Base-by-base conservation (phyloP, 2,329 filamentous ascomycete species). In the Diaporthe citrichinensis region DNA sequence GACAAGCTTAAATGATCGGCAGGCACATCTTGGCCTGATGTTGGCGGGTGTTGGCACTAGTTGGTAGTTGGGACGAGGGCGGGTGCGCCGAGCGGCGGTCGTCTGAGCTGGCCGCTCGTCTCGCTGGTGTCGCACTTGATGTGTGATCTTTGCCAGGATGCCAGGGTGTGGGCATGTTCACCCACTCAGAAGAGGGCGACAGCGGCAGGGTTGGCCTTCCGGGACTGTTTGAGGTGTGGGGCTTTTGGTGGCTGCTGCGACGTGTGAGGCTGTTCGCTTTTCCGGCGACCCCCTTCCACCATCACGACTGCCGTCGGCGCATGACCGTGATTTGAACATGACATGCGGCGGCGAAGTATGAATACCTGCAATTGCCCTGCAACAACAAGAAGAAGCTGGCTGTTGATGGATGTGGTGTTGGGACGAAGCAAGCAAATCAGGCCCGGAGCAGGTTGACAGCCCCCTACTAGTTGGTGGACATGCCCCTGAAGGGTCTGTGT, bases 111-210 rank as follows among this genome's bases (percentile, higher is more conserved):
- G 65, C 25, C 34, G 65, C n/a, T 55, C 65, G 65, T 69, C 65
- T 69, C 65, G 34, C 17, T 46, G 53, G n/a, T 75, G 74, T 73
- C 51, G 67, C 74, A 75, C 61, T 73, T 75, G 44, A 39, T 75
- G 74, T 73, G 25, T 75, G 74, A 75, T 75, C 71, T 75, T 23
- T 28, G 61, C 61, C 51, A 36, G 61, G 65, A 55, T 69, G 65
- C 61, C 34, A 7, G 55, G 57, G 73, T 72, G 34, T 25, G 39
- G 34, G n/a, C 59, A 15, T 39, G 41, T 12, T 49, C 36, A 39
- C 20, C 58, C 58, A 28, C 58, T 41, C 36, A 62, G 58, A 12
- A 17, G 36, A 20, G 39, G 36, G 59, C 59, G n/a, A 25, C 62
- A 20, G 28, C 23, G 62, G 36, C 71, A 61, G 36, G 44, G 49